Evolutionary conservation across 768 basidiomycete species (phyloP).

Genomic region (Dioszegia crocea): DNA sequence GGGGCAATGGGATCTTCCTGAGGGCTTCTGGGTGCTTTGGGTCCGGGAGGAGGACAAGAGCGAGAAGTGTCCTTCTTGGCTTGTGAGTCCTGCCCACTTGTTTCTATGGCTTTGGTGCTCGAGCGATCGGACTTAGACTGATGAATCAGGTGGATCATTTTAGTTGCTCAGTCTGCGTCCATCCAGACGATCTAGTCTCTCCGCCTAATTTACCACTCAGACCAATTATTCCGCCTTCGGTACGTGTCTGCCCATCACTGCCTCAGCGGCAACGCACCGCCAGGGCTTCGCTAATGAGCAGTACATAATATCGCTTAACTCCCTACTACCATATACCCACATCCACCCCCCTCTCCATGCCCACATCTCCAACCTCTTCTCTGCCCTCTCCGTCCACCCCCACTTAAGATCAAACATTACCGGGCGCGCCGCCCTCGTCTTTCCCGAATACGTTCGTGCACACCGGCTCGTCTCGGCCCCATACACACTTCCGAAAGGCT

Average conservation of each 20-base stretch:
- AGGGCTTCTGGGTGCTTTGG: conserved; percentile 28
- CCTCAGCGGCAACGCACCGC: neutral
- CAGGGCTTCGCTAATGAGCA: neutral
- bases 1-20: neutral
- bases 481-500: conserved; percentile 22
- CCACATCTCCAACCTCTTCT: conserved; percentile 36
- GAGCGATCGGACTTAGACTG: neutral
- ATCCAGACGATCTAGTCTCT: conserved; percentile 3
- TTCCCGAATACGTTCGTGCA: conserved; percentile 26
- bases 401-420: conserved; percentile 24
- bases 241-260: neutral
- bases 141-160: conserved; percentile 12
- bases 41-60: conserved; percentile 22
- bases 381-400: conserved; percentile 27
- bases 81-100: conserved; percentile 26
- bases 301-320: conserved; percentile 23
- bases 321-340: conserved; percentile 33
- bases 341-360: conserved; percentile 33
- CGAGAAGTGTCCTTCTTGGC: conserved; percentile 24
- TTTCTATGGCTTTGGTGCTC: neutral
- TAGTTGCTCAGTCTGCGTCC: neutral
- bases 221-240: neutral
- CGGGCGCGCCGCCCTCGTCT: conserved; percentile 4
- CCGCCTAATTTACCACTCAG: neutral
- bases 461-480: conserved; percentile 25